Evolutionary conservation across 768 basidiomycete species (phyloP).

Genomic region (Agrocybe chaxingu): DNA sequence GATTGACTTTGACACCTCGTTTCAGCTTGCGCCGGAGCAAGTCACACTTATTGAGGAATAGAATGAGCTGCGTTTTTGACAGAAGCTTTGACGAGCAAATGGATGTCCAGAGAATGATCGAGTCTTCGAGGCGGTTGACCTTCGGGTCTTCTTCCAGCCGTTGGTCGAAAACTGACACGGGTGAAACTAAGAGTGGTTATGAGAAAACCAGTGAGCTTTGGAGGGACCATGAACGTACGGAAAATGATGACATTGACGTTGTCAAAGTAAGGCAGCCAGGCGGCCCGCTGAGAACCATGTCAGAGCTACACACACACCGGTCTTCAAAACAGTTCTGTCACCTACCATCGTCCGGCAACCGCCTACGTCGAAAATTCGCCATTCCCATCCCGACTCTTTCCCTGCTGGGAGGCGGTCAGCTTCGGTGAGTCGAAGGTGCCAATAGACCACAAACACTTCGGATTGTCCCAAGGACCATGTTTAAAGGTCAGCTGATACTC

Average conservation of each 20-base stretch:
- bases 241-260: conserved; percentile 79
- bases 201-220: not conserved
- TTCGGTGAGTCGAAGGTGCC: not conserved
- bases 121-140: conserved; percentile 74
- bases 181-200: conserved; percentile 44
- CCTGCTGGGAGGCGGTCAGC: conserved; percentile 17
- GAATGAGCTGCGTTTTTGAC: conserved; percentile 54
- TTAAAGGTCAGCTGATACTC: conserved; percentile 54
- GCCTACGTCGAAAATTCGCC: conserved; percentile 77
- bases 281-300: conserved; percentile 48
- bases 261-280: conserved; percentile 82
- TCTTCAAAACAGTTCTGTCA: not conserved
- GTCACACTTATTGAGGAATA: conserved; percentile 71
- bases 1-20: conserved; percentile 52
- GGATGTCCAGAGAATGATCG: conserved; percentile 66
- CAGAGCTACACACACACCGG: no score
- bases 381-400: conserved; percentile 44
- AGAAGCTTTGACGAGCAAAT: conserved; percentile 66
- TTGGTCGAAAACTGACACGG: conserved; percentile 80
- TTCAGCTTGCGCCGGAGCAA: conserved; percentile 63
- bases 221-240: conserved; percentile 26
- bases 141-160: conserved; percentile 63
- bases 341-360: conserved; percentile 66
- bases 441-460: conserved; percentile 23
- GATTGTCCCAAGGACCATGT: conserved; percentile 35